Percentiles rank a stretch among this genome's conserved stretches.
phyloP scores from a whole-genome alignment of 2,329 filamentous ascomycete genomes.

The Pseudogymnoascus sp. region DNA sequence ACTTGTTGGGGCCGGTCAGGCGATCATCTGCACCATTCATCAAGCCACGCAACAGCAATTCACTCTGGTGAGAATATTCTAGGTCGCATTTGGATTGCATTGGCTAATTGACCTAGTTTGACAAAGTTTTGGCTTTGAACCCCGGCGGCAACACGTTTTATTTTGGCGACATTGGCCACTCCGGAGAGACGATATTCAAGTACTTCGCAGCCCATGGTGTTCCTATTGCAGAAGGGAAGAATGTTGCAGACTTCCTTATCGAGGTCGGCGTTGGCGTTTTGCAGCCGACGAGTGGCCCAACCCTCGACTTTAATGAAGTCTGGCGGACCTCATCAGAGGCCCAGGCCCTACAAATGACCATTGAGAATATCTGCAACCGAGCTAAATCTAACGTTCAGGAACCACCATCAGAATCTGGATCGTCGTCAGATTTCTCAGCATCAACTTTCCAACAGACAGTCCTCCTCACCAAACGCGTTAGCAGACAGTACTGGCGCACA shows the following conservation, averaged over 20 bases:
- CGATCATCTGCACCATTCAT: conserved; percentile 47
- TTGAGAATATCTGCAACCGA: conserved; percentile 36
- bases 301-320: conserved; percentile 65
- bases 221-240: conserved; percentile 54
- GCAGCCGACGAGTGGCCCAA: conserved; percentile 43
- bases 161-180: conserved; percentile 55
- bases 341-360: conserved; percentile 51
- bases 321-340: conserved; percentile 61
- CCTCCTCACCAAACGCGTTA: conserved; percentile 61
- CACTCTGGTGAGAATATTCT: neutral
- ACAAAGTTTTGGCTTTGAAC: conserved; percentile 54
- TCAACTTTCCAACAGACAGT: conserved; percentile 52
- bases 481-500: conserved; percentile 66
- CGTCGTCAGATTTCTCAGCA: conserved; percentile 54
- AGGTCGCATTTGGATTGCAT: neutral
- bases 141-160: conserved; percentile 59
- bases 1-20: conserved; percentile 45
- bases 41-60: conserved; percentile 39
- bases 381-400: neutral
- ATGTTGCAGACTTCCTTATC: conserved; percentile 58
- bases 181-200: conserved; percentile 31
- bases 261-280: conserved; percentile 53
- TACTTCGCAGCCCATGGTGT: conserved; percentile 43
- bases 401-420: neutral
- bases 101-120: conserved; percentile 35